phyloP scores from a whole-genome alignment of 176 grass and related monocot genomes.

The Zizania latifolia region DNA sequence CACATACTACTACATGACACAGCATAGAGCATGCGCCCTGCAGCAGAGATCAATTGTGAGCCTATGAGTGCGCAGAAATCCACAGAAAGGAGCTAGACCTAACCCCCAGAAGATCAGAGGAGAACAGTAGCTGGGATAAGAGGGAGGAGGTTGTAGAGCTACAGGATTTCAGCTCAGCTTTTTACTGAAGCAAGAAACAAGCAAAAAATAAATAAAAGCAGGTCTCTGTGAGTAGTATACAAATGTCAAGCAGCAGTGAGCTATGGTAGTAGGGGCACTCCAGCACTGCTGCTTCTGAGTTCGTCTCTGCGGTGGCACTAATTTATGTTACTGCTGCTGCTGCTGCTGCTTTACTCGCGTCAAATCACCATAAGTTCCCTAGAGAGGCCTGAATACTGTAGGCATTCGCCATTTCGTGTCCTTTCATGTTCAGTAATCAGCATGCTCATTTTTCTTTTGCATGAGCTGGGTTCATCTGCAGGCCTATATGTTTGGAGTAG shows the following conservation, averaged over 20 bases:
- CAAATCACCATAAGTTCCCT: constrained; percentile 49
- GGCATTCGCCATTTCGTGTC: neutral
- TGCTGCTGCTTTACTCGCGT: constrained; percentile 40
- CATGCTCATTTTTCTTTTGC: neutral
- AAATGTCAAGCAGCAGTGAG: constrained; percentile 29
- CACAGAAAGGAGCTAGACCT: too few relatives aligned
- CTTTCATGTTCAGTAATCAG: neutral
- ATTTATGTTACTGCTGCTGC: constrained; percentile 36
- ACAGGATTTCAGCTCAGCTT: neutral
- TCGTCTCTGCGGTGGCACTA: constrained; percentile 25
- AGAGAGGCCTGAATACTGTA: constrained; percentile 5
- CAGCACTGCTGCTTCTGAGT: neutral
- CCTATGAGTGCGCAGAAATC: constrained; percentile 4
- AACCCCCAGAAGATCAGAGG: neutral
- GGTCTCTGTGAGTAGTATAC: neutral
- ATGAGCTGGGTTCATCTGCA: constrained; percentile 21
- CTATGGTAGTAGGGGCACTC: neutral
- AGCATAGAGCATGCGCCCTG: neutral
- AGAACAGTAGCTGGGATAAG: neutral
- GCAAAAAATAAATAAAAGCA: neutral
- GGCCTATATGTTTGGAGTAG: constrained; percentile 10
- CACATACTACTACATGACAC: neutral
- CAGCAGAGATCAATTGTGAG: neutral
- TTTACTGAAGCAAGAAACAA: constrained; percentile 16
- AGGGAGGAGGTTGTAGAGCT: constrained; percentile 18